Evolutionary conservation across 768 basidiomycete genomes (phyloP).

Genomic region (Macrolepiota albuminosa): DNA sequence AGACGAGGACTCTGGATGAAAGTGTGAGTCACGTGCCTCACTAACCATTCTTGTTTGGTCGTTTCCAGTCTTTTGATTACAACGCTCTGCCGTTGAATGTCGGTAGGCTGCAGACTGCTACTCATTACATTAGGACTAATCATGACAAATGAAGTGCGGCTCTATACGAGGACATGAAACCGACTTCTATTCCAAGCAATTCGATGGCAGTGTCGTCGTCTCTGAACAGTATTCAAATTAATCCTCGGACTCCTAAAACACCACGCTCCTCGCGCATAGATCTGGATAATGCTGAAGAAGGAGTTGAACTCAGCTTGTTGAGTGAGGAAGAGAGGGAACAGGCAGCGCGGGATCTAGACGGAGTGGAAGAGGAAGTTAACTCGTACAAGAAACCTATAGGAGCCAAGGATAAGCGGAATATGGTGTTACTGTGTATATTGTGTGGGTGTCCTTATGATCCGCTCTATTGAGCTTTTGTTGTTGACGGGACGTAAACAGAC

Average conservation of each 20-base stretch:
- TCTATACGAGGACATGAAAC: conserved; percentile 35
- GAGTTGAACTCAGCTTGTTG: conserved; percentile 58
- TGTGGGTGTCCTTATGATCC: conserved; percentile 50
- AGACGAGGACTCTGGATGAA: neutral
- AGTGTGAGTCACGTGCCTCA: conserved; percentile 2
- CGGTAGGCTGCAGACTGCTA: conserved; percentile 18
- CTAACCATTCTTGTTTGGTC: neutral
- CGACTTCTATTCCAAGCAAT: conserved; percentile 27
- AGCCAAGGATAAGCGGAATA: conserved; percentile 75
- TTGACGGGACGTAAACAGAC: conserved; percentile 34
- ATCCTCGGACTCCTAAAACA: conserved; percentile 48
- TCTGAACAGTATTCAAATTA: conserved; percentile 53
- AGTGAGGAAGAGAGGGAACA: conserved; percentile 49
- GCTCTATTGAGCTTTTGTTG: neutral
- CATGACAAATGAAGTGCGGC: conserved; percentile 11
- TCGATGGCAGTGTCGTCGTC: conserved; percentile 54
- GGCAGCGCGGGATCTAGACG: conserved; percentile 39
- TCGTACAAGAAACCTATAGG: conserved; percentile 50
- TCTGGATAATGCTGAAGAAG: conserved; percentile 40
- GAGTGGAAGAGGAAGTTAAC: conserved; percentile 26
- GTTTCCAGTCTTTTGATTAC: neutral
- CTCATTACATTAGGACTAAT: conserved; percentile 14
- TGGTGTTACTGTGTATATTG: conserved; percentile 79
- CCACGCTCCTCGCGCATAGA: conserved; percentile 33
- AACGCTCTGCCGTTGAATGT: conserved; percentile 21